These are phyloP conservation scores for Globisporangium cylindrosporum DNA, from an alignment of 352 stramenopile species.

Conservation along the genomic window DNA sequence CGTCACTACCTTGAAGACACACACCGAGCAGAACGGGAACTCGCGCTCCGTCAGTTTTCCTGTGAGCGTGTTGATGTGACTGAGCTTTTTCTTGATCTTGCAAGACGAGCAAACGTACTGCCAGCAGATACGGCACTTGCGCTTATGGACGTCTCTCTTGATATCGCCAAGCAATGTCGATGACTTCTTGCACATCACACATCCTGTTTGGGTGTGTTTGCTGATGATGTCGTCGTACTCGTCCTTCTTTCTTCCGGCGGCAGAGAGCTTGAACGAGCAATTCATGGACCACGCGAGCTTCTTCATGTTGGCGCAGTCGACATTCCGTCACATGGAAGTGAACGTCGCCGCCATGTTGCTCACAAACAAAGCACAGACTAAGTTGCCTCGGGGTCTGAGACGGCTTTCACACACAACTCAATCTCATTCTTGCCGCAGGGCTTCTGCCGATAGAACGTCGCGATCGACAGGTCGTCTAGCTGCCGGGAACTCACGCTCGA, in stretches of 20 bases:
- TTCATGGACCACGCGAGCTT: conserved; percentile 31
- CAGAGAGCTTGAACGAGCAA: conserved; percentile 10
- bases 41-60: conserved; percentile 19
- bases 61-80: conserved; percentile 14
- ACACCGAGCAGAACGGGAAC: conserved; percentile 24
- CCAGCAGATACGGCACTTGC: conserved; percentile 29
- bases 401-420: conserved; percentile 28
- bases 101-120: conserved; percentile 24
- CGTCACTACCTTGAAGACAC: conserved; percentile 18
- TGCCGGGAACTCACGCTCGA: not conserved
- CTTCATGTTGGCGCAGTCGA: conserved; percentile 32
- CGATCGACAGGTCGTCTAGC: conserved; percentile 27
- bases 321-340: conserved; percentile 24
- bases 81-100: conserved; percentile 26
- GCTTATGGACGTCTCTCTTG: conserved; percentile 12
- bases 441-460: conserved; percentile 37
- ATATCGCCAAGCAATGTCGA: not conserved
- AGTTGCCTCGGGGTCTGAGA: conserved; percentile 32
- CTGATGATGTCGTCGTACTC: conserved; percentile 14
- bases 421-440: not conserved
- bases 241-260: conserved; percentile 6
- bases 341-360: conserved; percentile 24
- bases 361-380: conserved; percentile 27
- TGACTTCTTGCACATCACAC: conserved; percentile 11
- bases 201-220: conserved; percentile 12